Base-by-base conservation (phyloP, 805 yeast genomes). In the Blastobotrys chiropterorum region DNA sequence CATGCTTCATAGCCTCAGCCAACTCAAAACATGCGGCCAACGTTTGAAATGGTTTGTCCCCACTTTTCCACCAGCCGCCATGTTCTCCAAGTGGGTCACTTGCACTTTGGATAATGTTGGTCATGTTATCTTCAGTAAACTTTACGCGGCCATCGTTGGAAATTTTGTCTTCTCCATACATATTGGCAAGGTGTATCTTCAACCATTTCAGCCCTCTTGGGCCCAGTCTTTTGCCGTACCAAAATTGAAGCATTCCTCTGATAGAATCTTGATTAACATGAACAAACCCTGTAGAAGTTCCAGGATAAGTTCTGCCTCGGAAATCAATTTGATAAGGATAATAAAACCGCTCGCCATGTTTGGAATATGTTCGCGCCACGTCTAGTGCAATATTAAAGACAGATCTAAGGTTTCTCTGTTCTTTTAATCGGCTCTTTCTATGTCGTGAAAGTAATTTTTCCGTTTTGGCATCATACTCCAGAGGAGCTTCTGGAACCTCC, bases 331-430 rank as follows among this genome's bases (percentile, higher is more conserved):
- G 80, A 62, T 81, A 84, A 4, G 85, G 83, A 63, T 81, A 77
- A 62, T 72, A 80, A 56, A 81, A 72, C 31, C 72, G 63, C 57
- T 81, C 85, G 2, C 85, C 85, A 22, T 47, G 17, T 15, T 11
- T 40, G 19, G 84, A 70, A 68, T 83, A 88, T 0, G 95, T 96
- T 58, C 97, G 77, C 0, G 98, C 98, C 62, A 90, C 87, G 67
- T 90, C 97, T 50, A 92, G 70, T 1, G 55, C 52, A 16, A 38
- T 15, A 1, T 45, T 50, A 38, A 38, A 52, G 2, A 16, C 43
- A 3, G 30, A n/a, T n/a, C 59, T 22, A 21, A 34, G 48, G 40
- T 45, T 39, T 4, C 22, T 20, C 5, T 22, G 16, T 19, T 43
- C 34, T 11, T 13, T 20, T 7, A 22, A 26, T 11, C 34, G 34